These are phyloP conservation scores for Geotrichum bryndzae DNA, from an alignment of 1,139 yeast species.

Conservation along the genomic window DNA sequence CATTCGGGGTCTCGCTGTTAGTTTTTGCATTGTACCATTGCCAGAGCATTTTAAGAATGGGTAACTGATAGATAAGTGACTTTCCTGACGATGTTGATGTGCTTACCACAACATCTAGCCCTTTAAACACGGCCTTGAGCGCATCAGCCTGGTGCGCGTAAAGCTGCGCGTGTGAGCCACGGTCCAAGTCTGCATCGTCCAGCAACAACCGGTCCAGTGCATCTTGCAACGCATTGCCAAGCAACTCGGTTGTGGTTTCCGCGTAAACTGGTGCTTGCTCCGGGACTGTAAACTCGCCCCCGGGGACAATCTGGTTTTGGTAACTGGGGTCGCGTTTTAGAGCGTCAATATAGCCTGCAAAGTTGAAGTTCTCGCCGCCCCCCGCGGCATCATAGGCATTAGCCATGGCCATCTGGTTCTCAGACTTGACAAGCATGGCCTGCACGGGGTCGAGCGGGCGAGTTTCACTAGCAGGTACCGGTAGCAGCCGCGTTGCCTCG, in stretches of 20 bases:
- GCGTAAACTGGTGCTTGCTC: conserved; percentile 44
- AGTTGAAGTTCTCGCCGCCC: conserved; percentile 29
- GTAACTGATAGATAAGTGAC: conserved; percentile 82
- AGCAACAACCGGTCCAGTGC: conserved; percentile 44
- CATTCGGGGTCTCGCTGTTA: not conserved
- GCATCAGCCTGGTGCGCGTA: conserved; percentile 84
- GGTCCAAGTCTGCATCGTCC: conserved; percentile 23
- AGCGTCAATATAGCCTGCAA: conserved; percentile 43
- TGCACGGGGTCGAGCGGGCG: conserved; percentile 23
- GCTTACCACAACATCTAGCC: conserved; percentile 70
- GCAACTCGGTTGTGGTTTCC: conserved; percentile 38
- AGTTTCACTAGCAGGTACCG: conserved; percentile 29
- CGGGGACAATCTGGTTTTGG: conserved; percentile 53
- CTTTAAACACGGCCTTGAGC: conserved; percentile 47
- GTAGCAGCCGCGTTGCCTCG: conserved; percentile 45
- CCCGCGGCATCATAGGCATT: not conserved
- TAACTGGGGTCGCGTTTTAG: conserved; percentile 41
- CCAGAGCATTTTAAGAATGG: conserved; percentile 54
- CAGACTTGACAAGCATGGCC: conserved; percentile 15
- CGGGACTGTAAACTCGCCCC: conserved; percentile 40
- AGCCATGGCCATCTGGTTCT: not conserved
- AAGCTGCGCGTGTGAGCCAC: conserved; percentile 35
- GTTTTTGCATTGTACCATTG: conserved; percentile 14
- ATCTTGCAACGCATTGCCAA: conserved; percentile 41
- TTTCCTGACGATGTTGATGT: conserved; percentile 96